phyloP scores from a whole-genome alignment of 148 eudicot genomes.

The Rhododendron griersonianum region DNA sequence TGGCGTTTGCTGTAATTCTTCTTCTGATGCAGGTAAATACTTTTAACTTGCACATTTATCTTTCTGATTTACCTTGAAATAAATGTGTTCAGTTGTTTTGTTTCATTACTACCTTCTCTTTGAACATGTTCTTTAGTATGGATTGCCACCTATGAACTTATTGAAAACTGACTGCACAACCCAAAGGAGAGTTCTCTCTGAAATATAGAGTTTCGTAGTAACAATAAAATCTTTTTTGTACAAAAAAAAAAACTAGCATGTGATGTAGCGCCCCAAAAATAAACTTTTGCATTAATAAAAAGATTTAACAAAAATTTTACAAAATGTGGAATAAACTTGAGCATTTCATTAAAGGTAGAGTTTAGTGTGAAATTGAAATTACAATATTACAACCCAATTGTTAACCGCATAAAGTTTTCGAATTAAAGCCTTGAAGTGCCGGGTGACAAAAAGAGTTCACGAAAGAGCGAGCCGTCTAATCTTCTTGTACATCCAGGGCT shows the following conservation, averaged over 20 bases:
- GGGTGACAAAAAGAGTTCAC: neutral
- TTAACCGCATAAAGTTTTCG: too few species aligned
- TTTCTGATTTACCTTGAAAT: neutral
- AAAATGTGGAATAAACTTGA: neutral
- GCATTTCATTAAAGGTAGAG: neutral
- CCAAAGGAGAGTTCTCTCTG: neutral
- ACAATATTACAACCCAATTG: neutral
- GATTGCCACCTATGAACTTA: neutral
- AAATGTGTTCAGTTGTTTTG: neutral
- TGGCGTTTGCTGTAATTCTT: slow-evolving; percentile 44
- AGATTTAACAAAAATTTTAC: neutral
- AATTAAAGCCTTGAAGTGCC: neutral
- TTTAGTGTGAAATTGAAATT: neutral
- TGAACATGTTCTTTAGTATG: neutral
- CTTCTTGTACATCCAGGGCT: neutral
- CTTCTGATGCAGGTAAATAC: slow-evolving; percentile 61
- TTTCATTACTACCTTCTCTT: neutral
- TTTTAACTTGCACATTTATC: slow-evolving; percentile 4
- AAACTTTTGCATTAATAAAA: neutral
- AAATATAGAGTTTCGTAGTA: neutral
- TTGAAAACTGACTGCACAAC: neutral
- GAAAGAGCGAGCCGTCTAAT: neutral
- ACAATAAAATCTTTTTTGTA: neutral
- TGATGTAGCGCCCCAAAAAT: too few species aligned
- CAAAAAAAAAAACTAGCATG: neutral